Evolutionary conservation across 2,329 filamentous ascomycete species (phyloP), one percentile per base, ranked within the genome.

Genomic region (Colletotrichum euphorbiae): DNA sequence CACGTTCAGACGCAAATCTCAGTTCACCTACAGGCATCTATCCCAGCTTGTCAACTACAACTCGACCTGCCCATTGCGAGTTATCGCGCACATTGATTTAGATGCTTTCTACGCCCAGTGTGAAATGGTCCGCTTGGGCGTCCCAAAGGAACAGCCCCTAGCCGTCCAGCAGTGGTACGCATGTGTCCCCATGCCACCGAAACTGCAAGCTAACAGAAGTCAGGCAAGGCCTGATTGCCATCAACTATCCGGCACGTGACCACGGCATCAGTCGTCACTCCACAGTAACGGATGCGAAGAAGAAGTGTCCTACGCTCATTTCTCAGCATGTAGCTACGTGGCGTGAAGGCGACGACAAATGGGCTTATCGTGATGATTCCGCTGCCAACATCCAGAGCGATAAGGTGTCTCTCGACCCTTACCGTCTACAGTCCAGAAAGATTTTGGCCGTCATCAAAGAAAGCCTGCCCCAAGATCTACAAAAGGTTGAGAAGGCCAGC

Each of bases 41-140:
- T 85, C 88, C 38, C 90, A 94, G 71, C 87, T 98, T 65, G 88
- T 90, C 6, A 85, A 89, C 9, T 93, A 87, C 72, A 89, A 88
- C 38, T 84, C 90, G 0, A 88, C 89, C 8, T 93, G 89, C 57
- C 95, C 95, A 1, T 84, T 99, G 40, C 90, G 96, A 51, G 92
- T 97, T 31, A 89, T 98, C 73, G 93, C 93, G 6, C 94, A 98
- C 78, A 89, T 98, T 71, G 96, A 99, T 75, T 89, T 99, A 68
- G 96, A 99, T 86, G 95, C 95, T 43, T 99, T 99, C 80, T 99
- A 99, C 78, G 92, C 92, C 3, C 96, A 99, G 82, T 98, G 94
- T 77, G 96, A 99, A 80, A 97, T 94, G 87, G 90, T 97, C 9
- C 89, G 96, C 7, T 85, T 98, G 50, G 90, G 90, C 12, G 82